Evolutionary conservation across 2,329 filamentous ascomycete genomes (phyloP), one percentile per base, ranked within the genome.

Genomic region (Pseudogymnoascus sp.): DNA sequence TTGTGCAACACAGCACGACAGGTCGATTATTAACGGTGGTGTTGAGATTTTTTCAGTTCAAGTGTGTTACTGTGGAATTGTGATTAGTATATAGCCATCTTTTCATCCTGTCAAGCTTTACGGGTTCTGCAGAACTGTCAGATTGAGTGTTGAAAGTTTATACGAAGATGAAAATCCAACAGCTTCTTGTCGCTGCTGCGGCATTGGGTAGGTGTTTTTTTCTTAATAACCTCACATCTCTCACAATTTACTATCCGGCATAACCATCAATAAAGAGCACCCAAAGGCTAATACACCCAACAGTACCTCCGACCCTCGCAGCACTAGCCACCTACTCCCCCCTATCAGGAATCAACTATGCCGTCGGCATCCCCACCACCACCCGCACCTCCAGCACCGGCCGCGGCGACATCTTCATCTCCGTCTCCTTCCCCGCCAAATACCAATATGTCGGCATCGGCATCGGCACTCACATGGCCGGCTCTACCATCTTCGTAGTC

Each of bases 401-500:
- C 2, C 39, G 3, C 13, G 80, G 82, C 19, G 78, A 82, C 62
- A 78, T 85, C 58, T 84, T 76, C 70, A 78, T 84, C 66, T 80
- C 82, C 61, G 74, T 85, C 57, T 76, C 74, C 48, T 79, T 78
- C 2, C 80, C 82, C 1, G 75, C 74, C 38, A 73, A 68, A 5
- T 76, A 80, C 66, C 69, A 76, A 70, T 85, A 79, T 78, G 74
- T 82, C 33, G 78, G 75, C 3, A 68, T 84, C 3, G 82, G 81
- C 6, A 80, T 83, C 67, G 82, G 82, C 23, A 71, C 65, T 1
- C 63, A 68, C 18, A 85, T 84, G 82, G 64, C 69, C 13, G 77
- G 76, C 19, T 69, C 82, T 5, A 82, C 82, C 67, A 83, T 85
- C 52, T 83, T 84, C 66, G 71, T 84, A 41, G 73, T 83, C 5